Evolutionary conservation across 1,284 basidiomycete genomes (phyloP), one percentile per base, ranked within the genome.

Genomic region (Tilletia indica): DNA sequence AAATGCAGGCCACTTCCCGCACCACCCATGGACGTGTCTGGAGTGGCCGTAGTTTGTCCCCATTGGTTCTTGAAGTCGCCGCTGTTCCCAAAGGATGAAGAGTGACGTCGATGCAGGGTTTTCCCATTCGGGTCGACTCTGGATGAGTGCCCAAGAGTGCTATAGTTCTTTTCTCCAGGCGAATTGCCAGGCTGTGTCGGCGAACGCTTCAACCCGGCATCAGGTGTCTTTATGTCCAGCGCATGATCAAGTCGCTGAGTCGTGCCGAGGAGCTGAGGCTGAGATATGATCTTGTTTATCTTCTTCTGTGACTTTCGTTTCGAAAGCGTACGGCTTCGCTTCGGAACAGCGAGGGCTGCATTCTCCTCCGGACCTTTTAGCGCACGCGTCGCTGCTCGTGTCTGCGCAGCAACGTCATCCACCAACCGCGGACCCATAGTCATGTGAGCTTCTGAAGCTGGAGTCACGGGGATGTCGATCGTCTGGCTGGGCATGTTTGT

Each of bases 351-450:
- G 71, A 71, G 1, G 71, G 63, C 21, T 70, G 73, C 48, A 47
- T 51, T 47, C 70, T 64, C 73, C 51, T 76, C 75, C 0, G 74
- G 70, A 8, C 79, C 80, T 63, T 82, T 82, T 51, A 82, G 74
- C 12, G 80, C 80, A 48, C 68, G 69, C 3, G 80, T 82, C 4
- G 80, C 80, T 16, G 78, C 77, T 4, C 70, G 70, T 6, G 80
- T 78, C 67, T 82, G 80, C n/a, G 77, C 75, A 0, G 75, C 80
- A 2, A 81, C 70, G 47, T 81, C 80, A 36, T 79, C 77, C 25
- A 78, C 51, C 49, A 81, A 61, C 1, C 71, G 51, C 1, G 73
- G 31, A 3, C 36, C 61, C n/a, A 67, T 19, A n/a, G 21, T 11
- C 25, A 47, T 16, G 16, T 49, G 66, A 3, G 25, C 25, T 16